Base-by-base conservation (phyloP, 1,284 basidiomycete species). In the Phenoliferia sp. region DNA sequence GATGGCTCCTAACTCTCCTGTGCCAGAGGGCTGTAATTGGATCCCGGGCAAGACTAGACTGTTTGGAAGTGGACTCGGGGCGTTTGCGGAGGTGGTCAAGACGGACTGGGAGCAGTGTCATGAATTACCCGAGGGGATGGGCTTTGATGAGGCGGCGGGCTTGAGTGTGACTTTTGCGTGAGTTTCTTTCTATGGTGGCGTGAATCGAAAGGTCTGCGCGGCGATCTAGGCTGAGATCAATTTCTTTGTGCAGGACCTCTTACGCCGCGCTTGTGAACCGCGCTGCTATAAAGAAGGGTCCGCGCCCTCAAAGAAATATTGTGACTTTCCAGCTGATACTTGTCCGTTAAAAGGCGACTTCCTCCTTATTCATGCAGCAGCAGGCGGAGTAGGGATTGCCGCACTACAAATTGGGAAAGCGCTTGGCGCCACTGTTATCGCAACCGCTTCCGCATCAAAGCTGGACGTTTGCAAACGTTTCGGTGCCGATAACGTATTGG, bases 321-420 rank as follows among this genome's bases (percentile, higher is more conserved):
- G n/a, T n/a, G n/a, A n/a, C n/a, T n/a, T n/a, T 34, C 17, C 59
- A 31, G n/a, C 33, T 54, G 10, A 33, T 19, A 26, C 31, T 5
- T n/a, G n/a, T 31, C 22, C n/a, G n/a, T 16, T 31, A 4, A 4
- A 7, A 63, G 69, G 67, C 5, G 65, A 96, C 80, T 92, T 88
- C 85, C 86, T 94, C 3, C 85, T 95, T 22, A 87, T 95, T 10
- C 89, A 89, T 62, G 92, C 90, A 15, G 89, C 89, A n/a, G 91
- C 90, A 1, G 91, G 91, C 16, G 94, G 94, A 32, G 94, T 99
- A 4, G 95, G 95, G 0, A 87, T 97, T 60, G 87, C 88, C 10
- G 94, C 94, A 3, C 87, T 92, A 19, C 94, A 96, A 77, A 83
- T 95, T 62, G 93, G 91, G 22, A 94, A 94, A 84, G 75, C 77